phyloP scores from a whole-genome alignment of 1,139 yeast genomes.

The Pichia sp. region DNA sequence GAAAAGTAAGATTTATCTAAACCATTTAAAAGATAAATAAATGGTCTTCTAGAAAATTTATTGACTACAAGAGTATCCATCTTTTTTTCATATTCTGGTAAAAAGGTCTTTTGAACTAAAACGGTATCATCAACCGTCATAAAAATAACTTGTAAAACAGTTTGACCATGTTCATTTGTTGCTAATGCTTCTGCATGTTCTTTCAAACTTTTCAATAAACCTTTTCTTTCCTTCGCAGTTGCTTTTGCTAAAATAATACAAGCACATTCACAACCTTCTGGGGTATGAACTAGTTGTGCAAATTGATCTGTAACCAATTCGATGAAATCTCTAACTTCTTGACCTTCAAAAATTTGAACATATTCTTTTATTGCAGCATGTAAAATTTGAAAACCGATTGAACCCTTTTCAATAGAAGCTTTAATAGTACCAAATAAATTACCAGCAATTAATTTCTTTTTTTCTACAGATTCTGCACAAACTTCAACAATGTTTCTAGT shows the following conservation, averaged over 20 bases:
- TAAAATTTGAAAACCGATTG: constrained; percentile 90
- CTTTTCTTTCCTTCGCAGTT: constrained; percentile 88
- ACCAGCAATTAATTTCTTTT: constrained; percentile 66
- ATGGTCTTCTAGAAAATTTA: constrained; percentile 84
- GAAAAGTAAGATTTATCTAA: constrained; percentile 78
- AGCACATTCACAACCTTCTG: constrained; percentile 91
- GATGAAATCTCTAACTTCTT: constrained; percentile 72
- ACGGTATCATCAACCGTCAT: constrained; percentile 94
- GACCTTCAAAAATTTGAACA: constrained; percentile 60
- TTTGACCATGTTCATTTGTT: constrained; percentile 79
- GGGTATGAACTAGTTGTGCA: constrained; percentile 93
- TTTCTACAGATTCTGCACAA: constrained; percentile 68
- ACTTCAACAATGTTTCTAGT: constrained; percentile 66
- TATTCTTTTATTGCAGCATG: constrained; percentile 96
- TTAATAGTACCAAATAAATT: constrained; percentile 79
- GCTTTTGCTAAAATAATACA: constrained; percentile 73
- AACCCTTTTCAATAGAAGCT: constrained; percentile 90
- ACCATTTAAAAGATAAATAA: constrained; percentile 73
- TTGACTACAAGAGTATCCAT: constrained; percentile 57
- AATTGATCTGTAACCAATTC: constrained; percentile 81
- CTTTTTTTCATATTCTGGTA: constrained; percentile 50
- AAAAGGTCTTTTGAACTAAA: constrained; percentile 66
- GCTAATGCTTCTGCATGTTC: constrained; percentile 69
- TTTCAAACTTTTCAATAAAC: constrained; percentile 63
- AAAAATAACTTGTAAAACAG: constrained; percentile 71